These are phyloP conservation scores for Acmispon strigosus DNA, from an alignment of 306 rosid genomes.

Conservation along the genomic window DNA sequence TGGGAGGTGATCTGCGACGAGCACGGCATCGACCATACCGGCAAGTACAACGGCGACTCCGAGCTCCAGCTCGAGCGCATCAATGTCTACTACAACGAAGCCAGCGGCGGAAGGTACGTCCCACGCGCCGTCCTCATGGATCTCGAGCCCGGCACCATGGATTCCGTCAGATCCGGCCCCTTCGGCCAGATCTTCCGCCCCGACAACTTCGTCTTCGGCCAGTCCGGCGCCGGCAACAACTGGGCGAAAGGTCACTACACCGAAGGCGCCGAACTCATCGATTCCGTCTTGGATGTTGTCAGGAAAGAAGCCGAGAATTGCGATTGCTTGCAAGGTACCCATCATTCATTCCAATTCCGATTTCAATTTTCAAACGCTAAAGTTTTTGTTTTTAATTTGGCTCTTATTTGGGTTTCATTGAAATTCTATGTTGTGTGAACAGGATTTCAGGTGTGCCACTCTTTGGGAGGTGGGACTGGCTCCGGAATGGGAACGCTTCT, in stretches of 20 bases:
- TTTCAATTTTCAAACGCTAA: too few relatives aligned
- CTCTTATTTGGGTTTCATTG: too few relatives aligned
- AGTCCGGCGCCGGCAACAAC: conserved; percentile 60
- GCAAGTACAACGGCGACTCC: conserved; percentile 43
- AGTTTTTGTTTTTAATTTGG: too few relatives aligned
- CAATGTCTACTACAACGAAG: conserved; percentile 59
- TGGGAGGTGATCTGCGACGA: conserved; percentile 69
- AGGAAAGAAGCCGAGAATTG: conserved; percentile 72
- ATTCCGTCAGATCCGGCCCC: conserved; percentile 45
- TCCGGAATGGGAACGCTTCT: conserved; percentile 69
- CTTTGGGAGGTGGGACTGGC: conserved; percentile 66
- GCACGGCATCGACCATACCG: conserved; percentile 56
- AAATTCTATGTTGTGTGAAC: not conserved
- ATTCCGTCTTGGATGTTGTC: conserved; percentile 58
- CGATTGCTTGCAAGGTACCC: conserved; percentile 54
- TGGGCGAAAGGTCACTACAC: conserved; percentile 63
- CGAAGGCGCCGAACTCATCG: conserved; percentile 58
- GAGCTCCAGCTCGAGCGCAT: conserved; percentile 57
- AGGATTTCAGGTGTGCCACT: conserved; percentile 68
- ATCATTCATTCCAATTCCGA: not conserved
- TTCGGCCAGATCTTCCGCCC: conserved; percentile 61
- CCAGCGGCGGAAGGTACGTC: conserved; percentile 55
- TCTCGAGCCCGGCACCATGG: conserved; percentile 65
- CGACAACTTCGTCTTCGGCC: conserved; percentile 62
- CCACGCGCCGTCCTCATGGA: conserved; percentile 71